phyloP scores from a whole-genome alignment of 345 rosid genomes.

The Eucalyptus sp. region DNA sequence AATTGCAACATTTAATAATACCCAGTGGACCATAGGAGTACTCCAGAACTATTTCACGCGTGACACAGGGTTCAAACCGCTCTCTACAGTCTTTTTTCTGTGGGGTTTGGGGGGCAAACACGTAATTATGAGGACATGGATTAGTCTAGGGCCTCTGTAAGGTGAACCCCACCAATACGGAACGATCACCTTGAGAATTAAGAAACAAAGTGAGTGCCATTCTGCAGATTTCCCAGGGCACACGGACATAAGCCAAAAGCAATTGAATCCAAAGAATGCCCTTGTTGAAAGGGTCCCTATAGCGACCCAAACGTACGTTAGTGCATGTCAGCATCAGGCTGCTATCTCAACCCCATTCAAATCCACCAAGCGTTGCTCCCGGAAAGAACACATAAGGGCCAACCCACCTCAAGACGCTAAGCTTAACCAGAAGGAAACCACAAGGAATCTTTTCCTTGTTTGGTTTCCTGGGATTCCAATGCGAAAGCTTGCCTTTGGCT shows the following conservation, averaged over 20 bases:
- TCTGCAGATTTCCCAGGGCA: background rate
- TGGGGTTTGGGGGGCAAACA: background rate
- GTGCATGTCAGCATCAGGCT: conserved; percentile 14
- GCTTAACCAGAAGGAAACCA: background rate
- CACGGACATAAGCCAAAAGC: background rate
- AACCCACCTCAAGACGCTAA: background rate
- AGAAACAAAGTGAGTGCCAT: background rate
- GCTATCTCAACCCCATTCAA: conserved; percentile 14
- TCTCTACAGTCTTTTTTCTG: background rate
- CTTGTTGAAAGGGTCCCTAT: conserved; percentile 3
- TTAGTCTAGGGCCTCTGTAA: background rate
- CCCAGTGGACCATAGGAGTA: background rate
- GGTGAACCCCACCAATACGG: background rate
- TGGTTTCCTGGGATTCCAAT: background rate
- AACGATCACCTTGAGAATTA: background rate
- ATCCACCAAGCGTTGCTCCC: background rate
- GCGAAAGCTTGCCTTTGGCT: background rate
- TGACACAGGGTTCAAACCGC: background rate
- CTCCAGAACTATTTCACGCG: background rate
- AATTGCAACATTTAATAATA: background rate
- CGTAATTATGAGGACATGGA: background rate
- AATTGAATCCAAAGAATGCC: background rate
- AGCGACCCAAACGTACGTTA: background rate
- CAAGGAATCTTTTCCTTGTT: background rate
- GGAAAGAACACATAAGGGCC: background rate